phyloP scores from a whole-genome alignment of 2,329 filamentous ascomycete species.

The Ustulina deusta region DNA sequence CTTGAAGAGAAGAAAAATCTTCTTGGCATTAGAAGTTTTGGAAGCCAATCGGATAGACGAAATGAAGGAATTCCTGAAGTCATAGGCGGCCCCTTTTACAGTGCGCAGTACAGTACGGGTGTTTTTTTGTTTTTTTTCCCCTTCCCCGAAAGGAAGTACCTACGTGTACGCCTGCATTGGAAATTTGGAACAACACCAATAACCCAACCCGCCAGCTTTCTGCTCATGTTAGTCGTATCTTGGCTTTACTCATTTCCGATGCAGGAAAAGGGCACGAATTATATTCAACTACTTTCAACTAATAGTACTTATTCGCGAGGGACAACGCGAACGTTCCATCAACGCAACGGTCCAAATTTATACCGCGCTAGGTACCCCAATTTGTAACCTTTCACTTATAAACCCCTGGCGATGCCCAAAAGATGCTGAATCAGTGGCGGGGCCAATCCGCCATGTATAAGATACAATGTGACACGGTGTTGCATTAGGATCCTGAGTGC shows the following conservation, averaged over 20 bases:
- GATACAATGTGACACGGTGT: constrained; percentile 1
- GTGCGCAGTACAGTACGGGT: too few species aligned
- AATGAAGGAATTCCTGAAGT: not conserved
- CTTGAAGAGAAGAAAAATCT: not conserved
- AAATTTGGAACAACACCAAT: not conserved
- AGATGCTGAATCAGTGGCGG: not conserved
- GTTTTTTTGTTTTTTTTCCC: too few species aligned
- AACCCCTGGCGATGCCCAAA: not conserved
- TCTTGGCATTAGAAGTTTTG: not conserved
- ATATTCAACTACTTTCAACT: constrained; percentile 1
- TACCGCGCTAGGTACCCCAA: constrained; percentile 2
- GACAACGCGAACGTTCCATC: not conserved
- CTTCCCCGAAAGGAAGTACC: not conserved
- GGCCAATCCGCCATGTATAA: not conserved
- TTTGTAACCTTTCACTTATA: constrained; percentile 7
- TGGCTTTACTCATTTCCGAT: constrained; percentile 28
- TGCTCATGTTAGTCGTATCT: constrained; percentile 4
- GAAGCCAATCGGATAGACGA: not conserved
- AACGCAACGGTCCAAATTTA: constrained; percentile 22
- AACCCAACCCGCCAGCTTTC: not conserved
- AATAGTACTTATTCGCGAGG: not conserved
- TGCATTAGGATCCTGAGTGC: constrained; percentile 4
- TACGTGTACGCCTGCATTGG: not conserved
- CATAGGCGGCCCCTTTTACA: not conserved
- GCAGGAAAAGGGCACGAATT: constrained; percentile 23